Percentiles rank a stretch among this genome's conserved stretches.
Conservation (phyloP, 805 yeast species). For the Nakazawaea anatomiae region DNA sequence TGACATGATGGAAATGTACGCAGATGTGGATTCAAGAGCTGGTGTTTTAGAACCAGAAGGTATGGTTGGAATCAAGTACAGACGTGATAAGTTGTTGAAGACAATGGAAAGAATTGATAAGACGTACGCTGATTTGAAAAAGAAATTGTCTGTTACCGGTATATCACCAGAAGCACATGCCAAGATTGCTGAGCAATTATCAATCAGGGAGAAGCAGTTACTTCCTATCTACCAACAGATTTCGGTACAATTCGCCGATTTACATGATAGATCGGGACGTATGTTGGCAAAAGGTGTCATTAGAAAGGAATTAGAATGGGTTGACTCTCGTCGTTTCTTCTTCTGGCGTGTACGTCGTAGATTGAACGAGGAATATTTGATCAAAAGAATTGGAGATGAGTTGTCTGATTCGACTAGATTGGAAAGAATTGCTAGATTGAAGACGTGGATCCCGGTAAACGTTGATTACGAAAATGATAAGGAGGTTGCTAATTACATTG, state of each 20-base stretch:
- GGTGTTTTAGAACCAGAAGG: conserved; percentile 99
- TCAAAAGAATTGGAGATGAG: conserved; percentile 65
- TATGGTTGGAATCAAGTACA: conserved; percentile 97
- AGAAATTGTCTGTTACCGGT: conserved; percentile 45
- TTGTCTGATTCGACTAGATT: conserved; percentile 53
- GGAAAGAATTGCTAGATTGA: conserved; percentile 81
- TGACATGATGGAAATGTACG: conserved; percentile 99
- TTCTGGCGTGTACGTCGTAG: conserved; percentile 99
- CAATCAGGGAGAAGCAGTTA: conserved; percentile 72
- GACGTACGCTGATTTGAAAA: conserved; percentile 63
- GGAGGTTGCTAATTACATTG: conserved; percentile 81
- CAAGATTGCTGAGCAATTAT: conserved; percentile 56
- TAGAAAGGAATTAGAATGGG: conserved; percentile 80
- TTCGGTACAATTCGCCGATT: conserved; percentile 93
- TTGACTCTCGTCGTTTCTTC: conserved; percentile 86
- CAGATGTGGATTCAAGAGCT: conserved; percentile 91
- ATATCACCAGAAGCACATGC: conserved; percentile 62
- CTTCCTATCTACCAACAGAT: conserved; percentile 89
- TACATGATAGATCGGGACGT: conserved; percentile 96
- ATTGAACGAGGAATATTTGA: conserved; percentile 83
- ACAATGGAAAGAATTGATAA: conserved; percentile 89
- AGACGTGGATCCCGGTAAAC: conserved; percentile 76
- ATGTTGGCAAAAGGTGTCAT: conserved; percentile 94
- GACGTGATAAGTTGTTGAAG: conserved; percentile 85
- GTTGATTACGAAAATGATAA: conserved; percentile 67